Evolutionary conservation across 805 yeast genomes (phyloP).

Genomic region (Ascoidea asiatica): DNA sequence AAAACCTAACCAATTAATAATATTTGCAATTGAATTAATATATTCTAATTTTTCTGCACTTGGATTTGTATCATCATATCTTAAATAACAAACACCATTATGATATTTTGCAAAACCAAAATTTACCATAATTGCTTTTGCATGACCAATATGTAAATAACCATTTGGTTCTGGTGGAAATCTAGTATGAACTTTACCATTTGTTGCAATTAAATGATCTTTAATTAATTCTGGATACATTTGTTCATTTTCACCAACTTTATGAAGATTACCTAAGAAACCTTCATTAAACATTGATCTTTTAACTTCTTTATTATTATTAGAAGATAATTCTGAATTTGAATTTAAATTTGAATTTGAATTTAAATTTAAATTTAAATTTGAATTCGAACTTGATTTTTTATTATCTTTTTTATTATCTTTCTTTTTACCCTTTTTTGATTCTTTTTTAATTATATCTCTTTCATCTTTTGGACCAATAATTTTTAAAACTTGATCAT

Average conservation of each 20-base stretch:
- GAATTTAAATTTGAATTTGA: conserved; percentile 12
- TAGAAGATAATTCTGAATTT: conserved; percentile 6
- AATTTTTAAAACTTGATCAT: conserved; percentile 52
- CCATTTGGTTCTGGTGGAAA: conserved; percentile 99
- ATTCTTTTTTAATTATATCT: conserved; percentile 67
- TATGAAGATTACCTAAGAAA: conserved; percentile 87
- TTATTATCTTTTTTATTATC: conserved; percentile 36
- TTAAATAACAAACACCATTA: conserved; percentile 77
- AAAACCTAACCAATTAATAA: conserved; percentile 91
- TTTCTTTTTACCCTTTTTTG: too few relatives aligned
- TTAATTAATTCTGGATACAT: conserved; percentile 72
- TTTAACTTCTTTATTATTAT: conserved; percentile 12
- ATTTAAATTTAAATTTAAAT: too few relatives aligned
- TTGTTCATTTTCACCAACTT: conserved; percentile 93
- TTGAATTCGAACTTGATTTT: conserved; percentile 16
- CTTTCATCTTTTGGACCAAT: conserved; percentile 96
- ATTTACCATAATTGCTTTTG: conserved; percentile 94
- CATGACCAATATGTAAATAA: conserved; percentile 92
- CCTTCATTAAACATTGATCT: conserved; percentile 92
- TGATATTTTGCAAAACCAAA: conserved; percentile 91
- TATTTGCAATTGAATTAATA: conserved; percentile 69
- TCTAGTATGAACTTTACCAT: conserved; percentile 80
- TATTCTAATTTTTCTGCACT: conserved; percentile 95
- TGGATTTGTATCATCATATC: conserved; percentile 97
- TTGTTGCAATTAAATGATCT: conserved; percentile 65